Evolutionary conservation across 768 basidiomycete species (phyloP).

Genomic region (Solioccasus polychromus): DNA sequence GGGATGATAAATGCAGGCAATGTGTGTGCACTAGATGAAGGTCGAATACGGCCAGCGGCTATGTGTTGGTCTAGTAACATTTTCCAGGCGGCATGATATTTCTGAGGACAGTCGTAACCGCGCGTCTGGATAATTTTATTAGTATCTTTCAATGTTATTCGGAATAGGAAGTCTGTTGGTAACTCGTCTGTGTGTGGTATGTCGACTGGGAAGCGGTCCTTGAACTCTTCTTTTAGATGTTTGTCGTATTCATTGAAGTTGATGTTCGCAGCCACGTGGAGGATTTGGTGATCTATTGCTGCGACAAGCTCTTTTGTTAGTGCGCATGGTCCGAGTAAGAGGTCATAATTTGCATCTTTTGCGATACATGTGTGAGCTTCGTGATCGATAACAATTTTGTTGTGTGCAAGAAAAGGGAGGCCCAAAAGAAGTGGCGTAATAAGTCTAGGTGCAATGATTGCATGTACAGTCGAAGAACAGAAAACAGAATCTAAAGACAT

Average conservation of each 20-base stretch:
- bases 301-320: no score
- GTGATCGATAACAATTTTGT: conserved; percentile 35
- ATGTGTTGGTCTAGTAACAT: conserved; percentile 34
- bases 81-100: conserved; percentile 34
- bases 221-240: no score
- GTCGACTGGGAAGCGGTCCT: no score
- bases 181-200: no score
- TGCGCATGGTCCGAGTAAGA: no score
- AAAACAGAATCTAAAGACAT: conserved; percentile 7
- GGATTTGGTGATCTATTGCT: no score
- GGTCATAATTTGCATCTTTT: conserved; percentile 5
- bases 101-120: conserved; percentile 31
- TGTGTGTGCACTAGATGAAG: conserved; percentile 25
- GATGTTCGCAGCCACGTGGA: no score
- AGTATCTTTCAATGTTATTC: no score
- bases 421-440: conserved; percentile 33
- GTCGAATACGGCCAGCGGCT: conserved; percentile 28
- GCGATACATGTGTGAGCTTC: neutral
- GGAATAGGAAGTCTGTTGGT: no score
- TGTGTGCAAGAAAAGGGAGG: conserved; percentile 32
- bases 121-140: no score
- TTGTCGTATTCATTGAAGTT: no score
- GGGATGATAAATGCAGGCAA: conserved; percentile 40
- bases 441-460: conserved; percentile 25
- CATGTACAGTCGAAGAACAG: conserved; percentile 3